Base-by-base conservation (phyloP, 2,329 filamentous ascomycete species). In the Ceratocystis papillata region DNA sequence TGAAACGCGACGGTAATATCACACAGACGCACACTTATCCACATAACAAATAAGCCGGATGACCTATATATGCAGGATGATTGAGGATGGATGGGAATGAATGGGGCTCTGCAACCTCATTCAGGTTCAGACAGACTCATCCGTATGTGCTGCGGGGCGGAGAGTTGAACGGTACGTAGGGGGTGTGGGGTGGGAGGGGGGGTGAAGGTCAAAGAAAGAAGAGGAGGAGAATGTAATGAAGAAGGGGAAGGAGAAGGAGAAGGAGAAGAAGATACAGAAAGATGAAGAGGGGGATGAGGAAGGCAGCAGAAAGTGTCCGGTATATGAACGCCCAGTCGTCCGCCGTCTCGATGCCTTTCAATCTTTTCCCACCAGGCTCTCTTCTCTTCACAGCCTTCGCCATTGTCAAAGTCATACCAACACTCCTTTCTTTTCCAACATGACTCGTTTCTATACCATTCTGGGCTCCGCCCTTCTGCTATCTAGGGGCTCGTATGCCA, bases 391-490 rank as follows among this genome's bases (percentile, higher is more conserved):
- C 33, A 17, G 53, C 17, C 53, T 59, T 20, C n/a, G 6, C 53
- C 12, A 30, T 33, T 37, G 15, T 37, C 25, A 59, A 30, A 59
- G 28, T 59, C 25, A 33, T 30, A 30, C 53, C 15, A 8, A 8
- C 53, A 20, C 53, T 33, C 53, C 4, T 25, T 59, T 33, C 15
- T 33, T 59, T 59, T 30, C 53, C n/a, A 59, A 25, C 53, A 59
- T 59, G 53, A n/a, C 53, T 59, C 53, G 53, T 10, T 30, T 59
- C n/a, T 59, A 25, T 8, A 22, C 53, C 25, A 33, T 59, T 33
- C 53, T 59, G 53, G 53, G 53, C 25, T 59, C 53, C 10, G 53
- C 22, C 53, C 53, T 59, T 37, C 12, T 59, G 5, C 28, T 59
- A 25, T 12, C 28, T 28, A 37, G 28, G 2, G 28, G 28, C 8